Percentiles rank a stretch among this genome's conserved stretches.
Conservation (phyloP, 805 yeast species). For the Tetrapisispora iriomotensis region DNA sequence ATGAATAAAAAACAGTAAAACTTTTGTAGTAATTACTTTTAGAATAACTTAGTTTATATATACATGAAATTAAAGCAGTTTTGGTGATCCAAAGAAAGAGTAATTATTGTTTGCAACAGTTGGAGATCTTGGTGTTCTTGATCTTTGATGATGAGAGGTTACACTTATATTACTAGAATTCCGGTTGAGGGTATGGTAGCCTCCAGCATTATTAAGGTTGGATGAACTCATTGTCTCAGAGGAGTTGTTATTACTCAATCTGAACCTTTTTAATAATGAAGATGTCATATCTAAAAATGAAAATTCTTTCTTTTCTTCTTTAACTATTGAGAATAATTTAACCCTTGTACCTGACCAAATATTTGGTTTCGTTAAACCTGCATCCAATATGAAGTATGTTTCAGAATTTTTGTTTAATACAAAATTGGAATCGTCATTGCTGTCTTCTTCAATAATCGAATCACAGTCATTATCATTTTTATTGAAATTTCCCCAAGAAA, state of each 20-base stretch:
- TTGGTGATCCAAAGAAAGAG: slow-evolving; percentile 8
- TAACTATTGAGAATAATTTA: slow-evolving; percentile 40
- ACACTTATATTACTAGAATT: slow-evolving; percentile 5
- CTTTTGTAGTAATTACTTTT: not conserved
- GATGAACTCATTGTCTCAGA: slow-evolving; percentile 6
- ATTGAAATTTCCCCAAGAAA: slow-evolving; percentile 30
- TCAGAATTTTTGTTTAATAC: slow-evolving; percentile 7
- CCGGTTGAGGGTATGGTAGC: slow-evolving; percentile 3
- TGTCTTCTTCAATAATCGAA: slow-evolving; percentile 4
- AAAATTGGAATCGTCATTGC: slow-evolving; percentile 3
- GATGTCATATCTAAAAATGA: slow-evolving; percentile 36
- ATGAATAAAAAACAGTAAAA: no score
- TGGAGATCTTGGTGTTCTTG: slow-evolving; percentile 15
- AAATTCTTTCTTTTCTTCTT: slow-evolving; percentile 30
- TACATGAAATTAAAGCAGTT: slow-evolving; percentile 1
- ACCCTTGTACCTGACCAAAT: slow-evolving; percentile 46
- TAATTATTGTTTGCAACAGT: slow-evolving; percentile 4
- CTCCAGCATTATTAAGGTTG: slow-evolving; percentile 2
- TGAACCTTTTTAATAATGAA: slow-evolving; percentile 30
- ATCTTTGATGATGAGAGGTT: slow-evolving; percentile 11
- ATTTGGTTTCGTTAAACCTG: slow-evolving; percentile 32
- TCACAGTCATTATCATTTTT: slow-evolving; percentile 10
- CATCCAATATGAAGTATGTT: slow-evolving; percentile 19
- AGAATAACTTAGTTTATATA: not conserved
- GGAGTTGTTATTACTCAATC: slow-evolving; percentile 17